Conservation (phyloP, 345 rosid genomes). For the Cardamine chenopodiifolia region DNA sequence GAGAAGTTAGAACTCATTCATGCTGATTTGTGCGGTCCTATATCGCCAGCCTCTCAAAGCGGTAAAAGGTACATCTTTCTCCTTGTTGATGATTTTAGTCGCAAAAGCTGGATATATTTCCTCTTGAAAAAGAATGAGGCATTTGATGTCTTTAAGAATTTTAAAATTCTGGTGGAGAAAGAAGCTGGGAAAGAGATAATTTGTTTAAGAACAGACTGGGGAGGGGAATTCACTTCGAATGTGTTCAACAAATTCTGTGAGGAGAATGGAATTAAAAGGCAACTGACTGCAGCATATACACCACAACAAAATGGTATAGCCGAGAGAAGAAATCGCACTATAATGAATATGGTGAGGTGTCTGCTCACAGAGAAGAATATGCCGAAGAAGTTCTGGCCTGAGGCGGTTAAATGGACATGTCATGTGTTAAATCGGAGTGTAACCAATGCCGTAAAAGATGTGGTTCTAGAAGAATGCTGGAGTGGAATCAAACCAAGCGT, state of each 20-base stretch:
- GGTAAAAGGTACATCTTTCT: not conserved
- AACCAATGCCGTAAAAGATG: not conserved
- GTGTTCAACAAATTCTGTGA: conserved; percentile 1
- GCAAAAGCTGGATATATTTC: not conserved
- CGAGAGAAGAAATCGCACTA: not conserved
- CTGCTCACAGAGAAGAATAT: not conserved
- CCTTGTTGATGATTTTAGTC: not conserved
- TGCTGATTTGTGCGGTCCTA: not conserved
- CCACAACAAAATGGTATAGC: not conserved
- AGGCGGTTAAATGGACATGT: conserved; percentile 6
- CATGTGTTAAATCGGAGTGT: not conserved
- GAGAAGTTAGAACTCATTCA: not conserved
- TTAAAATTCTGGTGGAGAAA: not conserved
- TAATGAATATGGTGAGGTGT: not conserved
- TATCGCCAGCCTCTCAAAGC: not conserved
- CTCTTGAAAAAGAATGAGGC: not conserved
- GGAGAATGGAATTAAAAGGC: not conserved
- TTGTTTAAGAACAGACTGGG: not conserved
- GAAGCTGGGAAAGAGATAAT: not conserved
- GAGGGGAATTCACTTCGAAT: conserved; percentile 1
- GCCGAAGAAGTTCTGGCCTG: not conserved
- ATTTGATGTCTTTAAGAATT: not conserved
- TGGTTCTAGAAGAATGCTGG: conserved; percentile 13
- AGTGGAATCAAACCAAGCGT: not conserved
- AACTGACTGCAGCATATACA: not conserved